These are phyloP conservation scores for Mallotus japonicus DNA, from an alignment of 441 rosid species.

Conservation along the genomic window DNA sequence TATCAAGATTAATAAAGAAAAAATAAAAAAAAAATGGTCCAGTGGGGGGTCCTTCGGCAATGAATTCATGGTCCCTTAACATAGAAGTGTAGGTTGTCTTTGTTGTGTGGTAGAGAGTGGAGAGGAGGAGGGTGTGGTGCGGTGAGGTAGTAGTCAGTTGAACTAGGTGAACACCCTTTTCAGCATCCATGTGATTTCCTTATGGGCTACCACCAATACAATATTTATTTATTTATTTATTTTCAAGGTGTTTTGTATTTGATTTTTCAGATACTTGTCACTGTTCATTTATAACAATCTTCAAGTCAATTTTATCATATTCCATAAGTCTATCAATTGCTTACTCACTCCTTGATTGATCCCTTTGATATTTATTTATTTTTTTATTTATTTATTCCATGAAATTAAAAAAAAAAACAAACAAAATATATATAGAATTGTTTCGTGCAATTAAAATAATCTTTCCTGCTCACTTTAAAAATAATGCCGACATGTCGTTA, in stretches of 20 bases:
- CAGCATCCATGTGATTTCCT: constrained; percentile 36
- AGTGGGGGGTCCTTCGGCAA: constrained; percentile 23
- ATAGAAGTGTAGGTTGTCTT: background rate
- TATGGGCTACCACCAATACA: constrained; percentile 15
- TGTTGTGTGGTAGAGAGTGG: background rate
- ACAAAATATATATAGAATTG: too few species aligned
- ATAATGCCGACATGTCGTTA: too few species aligned
- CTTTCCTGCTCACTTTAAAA: too few species aligned
- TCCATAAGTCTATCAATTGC: too few species aligned
- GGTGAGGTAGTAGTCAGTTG: too few species aligned
- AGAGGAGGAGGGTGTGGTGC: background rate
- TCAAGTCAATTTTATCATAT: background rate
- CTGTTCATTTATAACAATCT: constrained; percentile 12
- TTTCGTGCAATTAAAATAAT: too few species aligned
- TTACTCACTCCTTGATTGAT: background rate
- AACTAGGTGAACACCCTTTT: too few species aligned
- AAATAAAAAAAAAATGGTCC: constrained; percentile 28
- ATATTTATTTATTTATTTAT: background rate
- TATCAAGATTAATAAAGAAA: background rate
- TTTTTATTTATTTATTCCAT: background rate
- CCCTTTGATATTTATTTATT: background rate
- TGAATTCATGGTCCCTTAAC: constrained; percentile 30
- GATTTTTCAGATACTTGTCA: background rate
- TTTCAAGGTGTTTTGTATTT: background rate
- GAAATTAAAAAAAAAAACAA: background rate